Percentiles rank a stretch among this genome's conserved stretches.
phyloP scores from a whole-genome alignment of 768 basidiomycete species.

The Trametes maxima region DNA sequence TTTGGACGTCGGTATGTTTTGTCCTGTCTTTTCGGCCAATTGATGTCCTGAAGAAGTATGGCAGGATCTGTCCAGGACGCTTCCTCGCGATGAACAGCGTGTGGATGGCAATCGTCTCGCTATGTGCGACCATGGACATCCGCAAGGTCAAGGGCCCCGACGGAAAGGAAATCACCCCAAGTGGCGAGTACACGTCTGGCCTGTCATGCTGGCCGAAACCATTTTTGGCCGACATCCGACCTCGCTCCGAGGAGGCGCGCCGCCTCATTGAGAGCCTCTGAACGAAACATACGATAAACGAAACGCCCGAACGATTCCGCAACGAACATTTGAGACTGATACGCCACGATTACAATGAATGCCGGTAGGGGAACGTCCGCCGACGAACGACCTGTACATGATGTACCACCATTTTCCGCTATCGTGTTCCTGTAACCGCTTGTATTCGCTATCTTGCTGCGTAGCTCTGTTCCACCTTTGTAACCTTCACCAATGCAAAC shows the following conservation, averaged over 20 bases:
- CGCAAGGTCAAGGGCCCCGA: slow-evolving; percentile 43
- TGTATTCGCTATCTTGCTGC: neutral
- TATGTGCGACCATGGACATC: slow-evolving; percentile 50
- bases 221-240: slow-evolving; percentile 13
- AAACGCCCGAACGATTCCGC: neutral
- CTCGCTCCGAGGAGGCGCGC: slow-evolving; percentile 15
- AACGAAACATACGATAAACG: neutral
- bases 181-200: slow-evolving; percentile 43
- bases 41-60: neutral
- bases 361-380: neutral
- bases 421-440: neutral
- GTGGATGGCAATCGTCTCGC: slow-evolving; percentile 47
- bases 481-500: neutral
- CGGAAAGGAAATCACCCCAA: slow-evolving; percentile 42
- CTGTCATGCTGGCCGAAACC: slow-evolving; percentile 45
- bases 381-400: neutral
- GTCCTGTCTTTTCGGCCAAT: neutral
- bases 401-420: neutral
- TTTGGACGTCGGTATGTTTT: slow-evolving; percentile 14
- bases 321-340: neutral
- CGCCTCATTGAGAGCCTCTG: slow-evolving; percentile 9
- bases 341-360: neutral
- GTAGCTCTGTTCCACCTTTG: neutral
- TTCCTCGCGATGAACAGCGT: slow-evolving; percentile 51
- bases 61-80: slow-evolving; percentile 55